Percentiles rank a stretch among this genome's conserved stretches.
These are phyloP conservation scores for Salmacisia buchloeana DNA, from an alignment of 1,284 basidiomycete genomes.

Conservation along the genomic window DNA sequence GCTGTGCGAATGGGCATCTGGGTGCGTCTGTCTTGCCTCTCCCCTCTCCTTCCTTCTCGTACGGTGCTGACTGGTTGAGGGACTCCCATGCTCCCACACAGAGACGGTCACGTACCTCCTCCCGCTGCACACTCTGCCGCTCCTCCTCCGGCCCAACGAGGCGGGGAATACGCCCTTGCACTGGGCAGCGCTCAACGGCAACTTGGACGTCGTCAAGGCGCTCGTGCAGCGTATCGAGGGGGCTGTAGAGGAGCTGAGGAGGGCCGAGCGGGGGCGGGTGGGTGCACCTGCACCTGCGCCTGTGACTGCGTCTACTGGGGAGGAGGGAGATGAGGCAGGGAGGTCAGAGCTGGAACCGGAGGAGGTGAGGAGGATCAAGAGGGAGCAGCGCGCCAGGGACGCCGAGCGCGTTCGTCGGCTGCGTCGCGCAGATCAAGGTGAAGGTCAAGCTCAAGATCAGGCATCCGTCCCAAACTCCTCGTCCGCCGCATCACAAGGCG, in stretches of 20 bases:
- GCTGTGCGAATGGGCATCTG: constrained; percentile 42
- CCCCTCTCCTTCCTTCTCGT: not conserved
- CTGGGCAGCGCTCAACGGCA: constrained; percentile 49
- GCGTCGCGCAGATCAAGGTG: not conserved
- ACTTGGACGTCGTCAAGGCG: constrained; percentile 29
- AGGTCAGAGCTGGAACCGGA: constrained; percentile 19
- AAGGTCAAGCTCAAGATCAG: no score
- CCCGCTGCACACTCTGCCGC: constrained; percentile 18
- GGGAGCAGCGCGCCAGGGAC: constrained; percentile 22
- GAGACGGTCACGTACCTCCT: constrained; percentile 28
- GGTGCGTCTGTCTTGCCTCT: constrained; percentile 13
- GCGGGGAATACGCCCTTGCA: constrained; percentile 48
- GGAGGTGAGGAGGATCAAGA: constrained; percentile 20
- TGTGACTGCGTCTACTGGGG: no score
- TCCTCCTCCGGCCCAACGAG: constrained; percentile 34
- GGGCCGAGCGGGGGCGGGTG: no score
- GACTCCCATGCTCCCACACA: not conserved
- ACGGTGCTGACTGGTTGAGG: not conserved
- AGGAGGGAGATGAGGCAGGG: no score
- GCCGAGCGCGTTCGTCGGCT: constrained; percentile 5
- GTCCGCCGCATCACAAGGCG: no score
- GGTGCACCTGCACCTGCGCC: no score
- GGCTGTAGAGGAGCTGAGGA: no score
- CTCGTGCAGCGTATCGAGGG: constrained; percentile 37
- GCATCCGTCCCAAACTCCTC: no score